Base-by-base conservation (phyloP, 108 stramenopile genomes). In the Epithemia pelagica region DNA sequence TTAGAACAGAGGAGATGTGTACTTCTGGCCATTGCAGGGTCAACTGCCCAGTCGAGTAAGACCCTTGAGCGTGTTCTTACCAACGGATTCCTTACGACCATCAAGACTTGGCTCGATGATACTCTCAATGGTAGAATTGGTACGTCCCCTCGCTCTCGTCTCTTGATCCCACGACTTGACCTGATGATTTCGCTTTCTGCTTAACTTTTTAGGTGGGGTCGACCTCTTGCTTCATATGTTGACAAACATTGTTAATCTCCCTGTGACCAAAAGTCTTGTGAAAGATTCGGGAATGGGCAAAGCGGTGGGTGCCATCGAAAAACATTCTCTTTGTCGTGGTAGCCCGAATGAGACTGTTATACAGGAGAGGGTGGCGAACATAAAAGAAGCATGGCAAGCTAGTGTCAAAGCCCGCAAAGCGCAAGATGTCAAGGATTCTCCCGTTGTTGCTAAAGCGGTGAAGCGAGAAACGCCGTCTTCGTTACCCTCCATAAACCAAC, bases 41-140 rank as follows among this genome's bases (percentile, higher is more conserved):
- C 74, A 23, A 85, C 80, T 8, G 68, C 78, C 0, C 51, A 80
- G 46, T 70, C 68, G 52, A 92, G 78, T 65, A 57, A 61, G 24
- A 52, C 78, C 0, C 63, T 94, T 27, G 70, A 67, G 27, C 58
- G 20, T 5, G 69, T 94, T 69, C 67, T 94, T 1, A 68, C 71
- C 53, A 65, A 76, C 30, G 92, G 87, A 23, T 83, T 86, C 54
- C 73, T 94, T 52, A 65, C 69, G 0, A 57, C 73, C 24, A 72
- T 86, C 19, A 90, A 87, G 65, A 52, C 62, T n/a, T 94, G 92
- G 92, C 64, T 90, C 28, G 89, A 86, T 64, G 89, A 94, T 64
- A 82, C 88, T 65, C 61, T 90, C 64, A 75, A 54, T 32, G 78
- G 84, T 27, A 65, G 63, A 8, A 72, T 92, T 54, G 87, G 85